Evolutionary conservation across 352 stramenopile genomes (phyloP).

Genomic region (Phytophthora capsici): DNA sequence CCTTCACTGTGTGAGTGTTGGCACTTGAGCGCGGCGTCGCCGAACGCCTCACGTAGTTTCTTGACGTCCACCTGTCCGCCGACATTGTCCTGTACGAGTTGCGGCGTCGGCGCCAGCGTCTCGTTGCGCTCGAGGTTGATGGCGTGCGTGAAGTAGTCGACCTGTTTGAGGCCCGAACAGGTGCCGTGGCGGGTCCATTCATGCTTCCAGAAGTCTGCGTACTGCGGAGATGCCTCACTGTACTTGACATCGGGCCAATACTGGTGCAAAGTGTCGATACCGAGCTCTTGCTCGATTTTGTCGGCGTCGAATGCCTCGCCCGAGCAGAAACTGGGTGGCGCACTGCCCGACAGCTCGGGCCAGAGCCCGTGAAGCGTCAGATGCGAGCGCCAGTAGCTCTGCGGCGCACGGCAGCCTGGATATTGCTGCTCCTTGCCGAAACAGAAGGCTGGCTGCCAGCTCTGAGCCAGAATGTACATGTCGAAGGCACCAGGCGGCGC

Average conservation of each 20-base stretch:
- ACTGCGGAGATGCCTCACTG: slow-evolving; percentile 50
- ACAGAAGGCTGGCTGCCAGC: slow-evolving; percentile 91
- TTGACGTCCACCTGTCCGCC: slow-evolving; percentile 52
- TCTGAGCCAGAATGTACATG: slow-evolving; percentile 92
- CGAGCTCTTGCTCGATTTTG: slow-evolving; percentile 66
- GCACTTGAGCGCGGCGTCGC: slow-evolving; percentile 46
- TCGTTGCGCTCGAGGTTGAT: slow-evolving; percentile 84
- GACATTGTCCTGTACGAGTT: slow-evolving; percentile 67
- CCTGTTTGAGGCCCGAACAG: slow-evolving; percentile 87
- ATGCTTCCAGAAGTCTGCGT: slow-evolving; percentile 92
- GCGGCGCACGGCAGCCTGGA: slow-evolving; percentile 70
- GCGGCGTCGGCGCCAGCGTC: slow-evolving; percentile 63
- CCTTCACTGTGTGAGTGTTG: slow-evolving; percentile 2
- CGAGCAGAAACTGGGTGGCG: slow-evolving; percentile 79
- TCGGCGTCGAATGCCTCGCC: slow-evolving; percentile 74
- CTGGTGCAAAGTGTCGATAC: slow-evolving; percentile 71
- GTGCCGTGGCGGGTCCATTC: slow-evolving; percentile 95
- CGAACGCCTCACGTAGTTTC: slow-evolving; percentile 55
- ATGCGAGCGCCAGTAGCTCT: slow-evolving; percentile 82
- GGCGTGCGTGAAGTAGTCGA: slow-evolving; percentile 85
- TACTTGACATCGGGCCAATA: slow-evolving; percentile 92
- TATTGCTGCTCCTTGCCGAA: slow-evolving; percentile 56
- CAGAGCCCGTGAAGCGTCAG: slow-evolving; percentile 92
- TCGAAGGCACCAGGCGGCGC: slow-evolving; percentile 52
- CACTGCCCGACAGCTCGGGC: slow-evolving; percentile 74